These are phyloP conservation scores for Fusarium sp. DNA, from an alignment of 2,329 filamentous ascomycete species.

Conservation along the genomic window DNA sequence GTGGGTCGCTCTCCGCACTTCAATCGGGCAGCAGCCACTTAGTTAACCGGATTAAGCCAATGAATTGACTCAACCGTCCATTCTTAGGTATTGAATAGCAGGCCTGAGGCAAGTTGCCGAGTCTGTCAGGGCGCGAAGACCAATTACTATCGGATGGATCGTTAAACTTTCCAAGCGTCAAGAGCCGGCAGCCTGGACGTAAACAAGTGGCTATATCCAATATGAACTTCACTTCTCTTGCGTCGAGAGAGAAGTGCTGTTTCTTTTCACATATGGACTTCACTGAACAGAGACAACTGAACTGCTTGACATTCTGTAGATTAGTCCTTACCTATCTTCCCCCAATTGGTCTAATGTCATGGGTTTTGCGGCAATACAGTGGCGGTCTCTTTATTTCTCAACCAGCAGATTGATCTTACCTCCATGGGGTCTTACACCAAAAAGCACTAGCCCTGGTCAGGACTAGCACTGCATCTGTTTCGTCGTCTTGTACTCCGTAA, in stretches of 20 bases:
- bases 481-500: too few species aligned
- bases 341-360: neutral
- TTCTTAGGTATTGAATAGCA: neutral
- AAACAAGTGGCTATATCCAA: neutral
- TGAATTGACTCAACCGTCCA: neutral
- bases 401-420: neutral
- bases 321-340: neutral
- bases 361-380: neutral
- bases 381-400: neutral
- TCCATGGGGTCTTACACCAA: neutral
- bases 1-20: conserved; percentile 17
- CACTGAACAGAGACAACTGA: neutral
- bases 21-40: neutral
- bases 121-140: neutral
- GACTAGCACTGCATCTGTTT: neutral
- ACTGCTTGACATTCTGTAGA: neutral
- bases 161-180: neutral
- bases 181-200: neutral
- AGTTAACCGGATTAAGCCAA: neutral
- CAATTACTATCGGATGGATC: neutral
- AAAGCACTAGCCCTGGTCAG: neutral
- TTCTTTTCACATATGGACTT: neutral
- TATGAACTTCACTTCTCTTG: neutral
- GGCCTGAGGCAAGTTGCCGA: neutral
- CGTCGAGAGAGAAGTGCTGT: neutral